phyloP scores from a whole-genome alignment of 352 stramenopile genomes.

The Thalassiosira hispida region DNA sequence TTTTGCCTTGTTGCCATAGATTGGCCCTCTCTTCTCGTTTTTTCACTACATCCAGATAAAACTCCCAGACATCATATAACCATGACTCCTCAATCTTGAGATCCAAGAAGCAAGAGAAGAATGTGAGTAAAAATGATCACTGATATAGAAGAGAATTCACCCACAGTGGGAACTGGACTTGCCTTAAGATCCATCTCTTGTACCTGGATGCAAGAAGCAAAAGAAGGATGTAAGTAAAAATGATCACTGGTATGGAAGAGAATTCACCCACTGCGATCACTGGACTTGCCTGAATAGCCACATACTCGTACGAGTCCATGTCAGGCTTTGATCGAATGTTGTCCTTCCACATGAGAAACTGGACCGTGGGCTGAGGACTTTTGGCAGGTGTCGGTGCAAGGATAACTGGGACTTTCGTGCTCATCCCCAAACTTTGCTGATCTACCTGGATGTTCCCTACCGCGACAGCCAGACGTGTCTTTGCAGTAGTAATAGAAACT shows the following conservation, averaged over 20 bases:
- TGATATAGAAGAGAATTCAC: not conserved
- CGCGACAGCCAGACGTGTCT: slow-evolving; percentile 70
- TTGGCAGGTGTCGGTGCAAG: slow-evolving; percentile 74
- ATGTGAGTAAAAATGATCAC: not conserved
- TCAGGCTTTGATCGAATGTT: slow-evolving; percentile 79
- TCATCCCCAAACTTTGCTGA: slow-evolving; percentile 69
- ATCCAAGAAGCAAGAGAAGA: slow-evolving; percentile 51
- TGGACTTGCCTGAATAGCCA: slow-evolving; percentile 53
- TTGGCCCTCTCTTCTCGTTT: slow-evolving; percentile 48
- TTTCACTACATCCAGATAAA: slow-evolving; percentile 70
- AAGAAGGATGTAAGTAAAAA: not conserved
- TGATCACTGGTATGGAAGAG: not conserved
- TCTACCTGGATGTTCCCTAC: slow-evolving; percentile 83
- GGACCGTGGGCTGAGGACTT: slow-evolving; percentile 71
- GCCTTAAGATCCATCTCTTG: slow-evolving; percentile 84
- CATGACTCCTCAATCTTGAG: slow-evolving; percentile 83
- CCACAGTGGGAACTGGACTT: not conserved
- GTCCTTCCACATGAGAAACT: slow-evolving; percentile 82
- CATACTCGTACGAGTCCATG: slow-evolving; percentile 81
- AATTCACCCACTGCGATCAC: not conserved
- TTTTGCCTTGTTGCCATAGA: slow-evolving; percentile 19
- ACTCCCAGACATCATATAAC: slow-evolving; percentile 81
- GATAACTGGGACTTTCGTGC: slow-evolving; percentile 75
- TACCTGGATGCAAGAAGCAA: slow-evolving; percentile 50
- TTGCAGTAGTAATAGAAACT: slow-evolving; percentile 78